Percentiles rank a stretch among this genome's conserved stretches.
These are phyloP conservation scores for Acacia concinna DNA, from an alignment of 331 rosid species.

Conservation along the genomic window DNA sequence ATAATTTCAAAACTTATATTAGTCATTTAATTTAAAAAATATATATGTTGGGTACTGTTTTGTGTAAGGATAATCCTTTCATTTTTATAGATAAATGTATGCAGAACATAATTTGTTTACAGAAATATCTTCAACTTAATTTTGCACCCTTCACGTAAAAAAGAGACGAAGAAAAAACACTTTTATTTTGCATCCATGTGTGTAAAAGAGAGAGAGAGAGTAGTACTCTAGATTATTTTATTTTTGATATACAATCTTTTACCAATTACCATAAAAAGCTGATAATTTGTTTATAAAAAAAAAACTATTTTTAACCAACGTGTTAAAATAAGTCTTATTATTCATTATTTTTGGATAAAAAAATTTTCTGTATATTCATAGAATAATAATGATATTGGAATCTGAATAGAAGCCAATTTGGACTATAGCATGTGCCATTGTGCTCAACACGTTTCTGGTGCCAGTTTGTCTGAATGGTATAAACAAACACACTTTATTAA, in stretches of 20 bases:
- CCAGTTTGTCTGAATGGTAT: conserved; percentile 23
- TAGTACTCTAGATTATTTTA: not conserved
- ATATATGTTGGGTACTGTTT: not conserved
- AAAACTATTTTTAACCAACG: not conserved
- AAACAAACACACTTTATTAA: not conserved
- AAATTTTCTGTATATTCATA: not conserved
- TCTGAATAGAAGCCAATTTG: not conserved
- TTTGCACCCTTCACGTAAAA: too few relatives aligned
- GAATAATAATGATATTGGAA: not conserved
- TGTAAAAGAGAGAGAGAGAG: too few relatives aligned
- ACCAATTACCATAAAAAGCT: not conserved
- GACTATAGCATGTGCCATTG: conserved; percentile 39
- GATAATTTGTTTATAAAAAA: not conserved
- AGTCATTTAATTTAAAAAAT: not conserved
- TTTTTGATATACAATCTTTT: not conserved
- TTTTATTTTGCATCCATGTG: too few relatives aligned
- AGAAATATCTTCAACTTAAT: not conserved
- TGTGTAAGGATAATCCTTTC: not conserved
- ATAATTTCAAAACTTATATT: not conserved
- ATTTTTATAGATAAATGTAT: not conserved
- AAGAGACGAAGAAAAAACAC: too few relatives aligned
- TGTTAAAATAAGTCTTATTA: not conserved
- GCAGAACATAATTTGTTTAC: not conserved
- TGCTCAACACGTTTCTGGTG: conserved; percentile 29
- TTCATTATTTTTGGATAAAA: too few relatives aligned